Conservation (phyloP, 805 yeast species). For the Cyberlindnera saturnus region DNA sequence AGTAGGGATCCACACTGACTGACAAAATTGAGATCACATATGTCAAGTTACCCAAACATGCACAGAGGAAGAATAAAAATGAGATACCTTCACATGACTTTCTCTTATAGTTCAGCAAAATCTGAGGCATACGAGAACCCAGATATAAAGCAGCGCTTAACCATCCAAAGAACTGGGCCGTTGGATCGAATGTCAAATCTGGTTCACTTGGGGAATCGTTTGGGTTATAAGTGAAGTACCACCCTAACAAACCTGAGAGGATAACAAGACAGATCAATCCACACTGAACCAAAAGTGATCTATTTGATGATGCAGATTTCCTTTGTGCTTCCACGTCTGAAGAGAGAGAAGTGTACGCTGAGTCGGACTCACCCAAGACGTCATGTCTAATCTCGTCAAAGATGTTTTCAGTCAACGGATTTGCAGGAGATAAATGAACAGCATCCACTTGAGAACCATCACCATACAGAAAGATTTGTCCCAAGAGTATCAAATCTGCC, state of each 20-base stretch:
- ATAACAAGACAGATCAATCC: constrained; percentile 61
- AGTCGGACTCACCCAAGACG: constrained; percentile 24
- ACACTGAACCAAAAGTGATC: constrained; percentile 24
- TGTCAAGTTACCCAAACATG: constrained; percentile 89
- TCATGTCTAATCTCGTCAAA: constrained; percentile 52
- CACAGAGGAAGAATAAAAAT: constrained; percentile 88
- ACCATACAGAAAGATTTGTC: constrained; percentile 82
- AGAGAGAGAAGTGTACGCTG: constrained; percentile 9
- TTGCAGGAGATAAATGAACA: constrained; percentile 82
- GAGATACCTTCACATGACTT: constrained; percentile 95
- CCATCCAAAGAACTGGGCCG: constrained; percentile 87
- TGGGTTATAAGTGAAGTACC: constrained; percentile 64
- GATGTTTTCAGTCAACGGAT: constrained; percentile 72
- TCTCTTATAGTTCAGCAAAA: constrained; percentile 73
- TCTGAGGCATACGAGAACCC: constrained; percentile 92
- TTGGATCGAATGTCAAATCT: constrained; percentile 56
- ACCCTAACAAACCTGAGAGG: constrained; percentile 78
- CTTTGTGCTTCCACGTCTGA: constrained; percentile 5
- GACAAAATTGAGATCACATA: constrained; percentile 82
- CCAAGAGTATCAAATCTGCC: constrained; percentile 79
- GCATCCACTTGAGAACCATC: constrained; percentile 56
- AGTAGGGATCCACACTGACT: constrained; percentile 63
- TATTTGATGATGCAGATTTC: constrained; percentile 6
- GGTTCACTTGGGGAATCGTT: constrained; percentile 25
- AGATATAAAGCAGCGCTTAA: constrained; percentile 67